phyloP scores from a whole-genome alignment of 768 basidiomycete genomes.

The Rhizopogon vinicolor region DNA sequence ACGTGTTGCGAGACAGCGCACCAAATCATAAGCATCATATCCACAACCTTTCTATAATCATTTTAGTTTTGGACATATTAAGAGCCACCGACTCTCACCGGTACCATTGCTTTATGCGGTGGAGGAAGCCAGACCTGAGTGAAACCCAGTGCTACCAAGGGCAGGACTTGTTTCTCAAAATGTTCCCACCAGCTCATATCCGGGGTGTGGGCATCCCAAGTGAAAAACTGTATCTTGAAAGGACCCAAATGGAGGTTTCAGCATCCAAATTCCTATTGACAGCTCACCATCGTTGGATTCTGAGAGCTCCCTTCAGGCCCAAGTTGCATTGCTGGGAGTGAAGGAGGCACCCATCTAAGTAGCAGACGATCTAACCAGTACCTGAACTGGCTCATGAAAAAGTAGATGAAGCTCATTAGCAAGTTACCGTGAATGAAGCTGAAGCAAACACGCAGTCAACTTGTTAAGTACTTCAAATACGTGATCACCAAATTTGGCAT shows the following conservation, averaged over 20 bases:
- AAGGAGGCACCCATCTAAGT: slow-evolving; percentile 25
- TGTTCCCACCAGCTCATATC: slow-evolving; percentile 78
- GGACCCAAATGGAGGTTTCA: background rate
- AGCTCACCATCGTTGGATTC: slow-evolving; percentile 67
- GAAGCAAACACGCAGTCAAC: too few species aligned
- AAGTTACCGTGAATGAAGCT: background rate
- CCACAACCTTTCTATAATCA: slow-evolving; percentile 58
- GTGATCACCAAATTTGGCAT: background rate
- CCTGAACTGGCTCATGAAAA: slow-evolving; percentile 6
- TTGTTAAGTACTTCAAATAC: too few species aligned
- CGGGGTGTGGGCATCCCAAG: slow-evolving; percentile 63
- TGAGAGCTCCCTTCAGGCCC: slow-evolving; percentile 41
- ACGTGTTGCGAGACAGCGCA: slow-evolving; percentile 25
- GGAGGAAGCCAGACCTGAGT: slow-evolving; percentile 85
- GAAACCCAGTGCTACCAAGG: slow-evolving; percentile 61
- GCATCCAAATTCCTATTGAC: background rate
- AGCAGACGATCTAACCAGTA: slow-evolving; percentile 20
- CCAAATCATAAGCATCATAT: slow-evolving; percentile 85
- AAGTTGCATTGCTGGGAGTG: slow-evolving; percentile 58
- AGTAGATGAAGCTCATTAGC: background rate
- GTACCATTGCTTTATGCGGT: slow-evolving; percentile 70
- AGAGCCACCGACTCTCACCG: slow-evolving; percentile 29
- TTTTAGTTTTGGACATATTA: slow-evolving; percentile 10
- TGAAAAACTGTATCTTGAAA: slow-evolving; percentile 74
- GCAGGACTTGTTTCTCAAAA: slow-evolving; percentile 60